Conservation (phyloP, 306 rosid species). For the Trifolium repens region DNA sequence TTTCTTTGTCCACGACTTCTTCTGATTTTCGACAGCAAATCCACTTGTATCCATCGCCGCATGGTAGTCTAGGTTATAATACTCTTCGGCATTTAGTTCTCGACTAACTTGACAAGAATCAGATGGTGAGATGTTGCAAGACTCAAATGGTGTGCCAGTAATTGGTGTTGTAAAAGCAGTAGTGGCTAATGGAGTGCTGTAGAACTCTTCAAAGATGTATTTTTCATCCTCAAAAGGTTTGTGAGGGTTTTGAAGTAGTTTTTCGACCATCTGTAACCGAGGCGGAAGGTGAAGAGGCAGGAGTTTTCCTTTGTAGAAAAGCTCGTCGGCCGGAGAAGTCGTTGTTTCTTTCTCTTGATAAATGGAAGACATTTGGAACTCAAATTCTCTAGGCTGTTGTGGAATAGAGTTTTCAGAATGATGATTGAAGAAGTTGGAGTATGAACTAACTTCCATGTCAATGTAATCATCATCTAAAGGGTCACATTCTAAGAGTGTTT, state of each 20-base stretch:
- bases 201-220: conserved; percentile 65
- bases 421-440: conserved; percentile 55
- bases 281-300: conserved; percentile 99
- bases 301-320: conserved; percentile 96
- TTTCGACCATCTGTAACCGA: conserved; percentile 84
- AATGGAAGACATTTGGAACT: conserved; percentile 88
- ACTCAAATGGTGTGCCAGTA: conserved; percentile 79
- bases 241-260: conserved; percentile 65
- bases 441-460: conserved; percentile 87
- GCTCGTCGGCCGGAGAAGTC: conserved; percentile 99
- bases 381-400: conserved; percentile 79
- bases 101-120: conserved; percentile 81
- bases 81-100: conserved; percentile 71
- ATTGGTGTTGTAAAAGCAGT: conserved; percentile 73
- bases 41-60: conserved; percentile 43
- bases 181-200: conserved; percentile 77
- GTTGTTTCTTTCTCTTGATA: conserved; percentile 62
- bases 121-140: conserved; percentile 83
- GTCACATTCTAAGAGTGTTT: conserved; percentile 52
- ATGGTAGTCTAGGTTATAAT: conserved; percentile 51
- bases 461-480: conserved; percentile 86
- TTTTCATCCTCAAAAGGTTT: conserved; percentile 49
- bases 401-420: conserved; percentile 54
- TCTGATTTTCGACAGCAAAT: conserved; percentile 51
- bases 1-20: conserved; percentile 83